A percentile compares a stretch with the other conserved stretches of the same genome.
These are phyloP conservation scores for Magnolia changhungtana DNA, from an alignment of 164 flowering plant genomes.

Conservation along the genomic window DNA sequence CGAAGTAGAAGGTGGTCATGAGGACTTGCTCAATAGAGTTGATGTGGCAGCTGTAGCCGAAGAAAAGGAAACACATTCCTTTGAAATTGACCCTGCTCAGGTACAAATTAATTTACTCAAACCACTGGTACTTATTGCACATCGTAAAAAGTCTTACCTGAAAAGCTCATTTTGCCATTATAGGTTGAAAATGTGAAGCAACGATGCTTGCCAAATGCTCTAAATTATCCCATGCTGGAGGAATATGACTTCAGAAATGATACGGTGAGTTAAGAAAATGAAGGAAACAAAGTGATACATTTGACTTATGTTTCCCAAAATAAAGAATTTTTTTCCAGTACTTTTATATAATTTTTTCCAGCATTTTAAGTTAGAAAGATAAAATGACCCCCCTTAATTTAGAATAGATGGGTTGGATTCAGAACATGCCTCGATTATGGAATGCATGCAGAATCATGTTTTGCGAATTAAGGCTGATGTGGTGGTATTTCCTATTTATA, in stretches of 20 bases:
- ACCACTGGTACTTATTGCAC: not conserved
- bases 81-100: slow-evolving; percentile 88
- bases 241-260: slow-evolving; percentile 99
- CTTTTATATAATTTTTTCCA: not conserved
- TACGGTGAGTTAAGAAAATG: slow-evolving; percentile 48
- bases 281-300: not conserved
- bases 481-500: not conserved
- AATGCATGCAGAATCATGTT: not conserved
- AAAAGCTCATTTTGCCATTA: not conserved
- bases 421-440: not conserved
- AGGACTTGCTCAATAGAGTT: slow-evolving; percentile 71
- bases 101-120: slow-evolving; percentile 21
- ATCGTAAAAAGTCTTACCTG: not conserved
- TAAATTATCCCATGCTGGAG: slow-evolving; percentile 98
- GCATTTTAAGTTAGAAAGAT: not conserved
- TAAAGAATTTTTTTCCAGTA: not conserved
- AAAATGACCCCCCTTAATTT: not conserved
- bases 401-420: not conserved
- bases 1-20: slow-evolving; percentile 66
- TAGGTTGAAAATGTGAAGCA: slow-evolving; percentile 99
- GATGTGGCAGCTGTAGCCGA: slow-evolving; percentile 60
- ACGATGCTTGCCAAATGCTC: slow-evolving; percentile 89
- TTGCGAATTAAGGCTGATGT: not conserved
- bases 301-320: not conserved
- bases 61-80: slow-evolving; percentile 2